Conservation (phyloP, 169 alveolate species). For the Plasmodium chabaudi region DNA sequence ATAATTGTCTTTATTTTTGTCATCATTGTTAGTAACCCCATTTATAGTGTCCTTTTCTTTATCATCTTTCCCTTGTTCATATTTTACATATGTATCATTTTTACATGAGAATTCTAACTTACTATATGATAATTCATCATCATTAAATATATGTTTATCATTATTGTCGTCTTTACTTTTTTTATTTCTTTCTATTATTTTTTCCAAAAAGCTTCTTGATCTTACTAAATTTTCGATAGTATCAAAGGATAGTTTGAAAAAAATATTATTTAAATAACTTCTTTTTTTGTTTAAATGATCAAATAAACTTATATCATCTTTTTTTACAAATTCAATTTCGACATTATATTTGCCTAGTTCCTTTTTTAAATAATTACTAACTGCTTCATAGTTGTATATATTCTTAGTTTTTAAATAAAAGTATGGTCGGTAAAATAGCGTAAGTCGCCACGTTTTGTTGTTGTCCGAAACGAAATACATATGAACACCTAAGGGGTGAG, state of each 20-base stretch:
- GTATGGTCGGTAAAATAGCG: slow-evolving; percentile 92
- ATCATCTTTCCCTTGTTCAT: slow-evolving; percentile 30
- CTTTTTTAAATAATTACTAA: slow-evolving; percentile 61
- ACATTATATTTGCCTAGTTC: slow-evolving; percentile 55
- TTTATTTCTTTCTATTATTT: slow-evolving; percentile 81
- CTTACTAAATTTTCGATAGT: slow-evolving; percentile 88
- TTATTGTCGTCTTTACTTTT: slow-evolving; percentile 28
- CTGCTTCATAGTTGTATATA: slow-evolving; percentile 82
- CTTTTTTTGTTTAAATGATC: slow-evolving; percentile 92
- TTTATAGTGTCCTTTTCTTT: not conserved
- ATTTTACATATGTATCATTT: slow-evolving; percentile 42
- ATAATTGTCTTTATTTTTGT: not conserved
- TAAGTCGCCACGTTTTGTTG: slow-evolving; percentile 68
- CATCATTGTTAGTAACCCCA: not conserved
- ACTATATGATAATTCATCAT: slow-evolving; percentile 47
- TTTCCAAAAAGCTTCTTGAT: slow-evolving; percentile 85
- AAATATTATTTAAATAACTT: slow-evolving; percentile 80
- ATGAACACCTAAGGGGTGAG: slow-evolving; percentile 34
- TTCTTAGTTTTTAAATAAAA: slow-evolving; percentile 88
- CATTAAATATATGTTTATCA: slow-evolving; percentile 62
- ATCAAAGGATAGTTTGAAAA: slow-evolving; percentile 88
- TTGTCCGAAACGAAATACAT: slow-evolving; percentile 73
- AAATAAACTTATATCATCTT: slow-evolving; percentile 89
- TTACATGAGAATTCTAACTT: slow-evolving; percentile 52
- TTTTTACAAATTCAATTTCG: slow-evolving; percentile 82